Evolutionary conservation across 352 stramenopile species (phyloP).

Genomic region (Thalassiosira pacifica): DNA sequence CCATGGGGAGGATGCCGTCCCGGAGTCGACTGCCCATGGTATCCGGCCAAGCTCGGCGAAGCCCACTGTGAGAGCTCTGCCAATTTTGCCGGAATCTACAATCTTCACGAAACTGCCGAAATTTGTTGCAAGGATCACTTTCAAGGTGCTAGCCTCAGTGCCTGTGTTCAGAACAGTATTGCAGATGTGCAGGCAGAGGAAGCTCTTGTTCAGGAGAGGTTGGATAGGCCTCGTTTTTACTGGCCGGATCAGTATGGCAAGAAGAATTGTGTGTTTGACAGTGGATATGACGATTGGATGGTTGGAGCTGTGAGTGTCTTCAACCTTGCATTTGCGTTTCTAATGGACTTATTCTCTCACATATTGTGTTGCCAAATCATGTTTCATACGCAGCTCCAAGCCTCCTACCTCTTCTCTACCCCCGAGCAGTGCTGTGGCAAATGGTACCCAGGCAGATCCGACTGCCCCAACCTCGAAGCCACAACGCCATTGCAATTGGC

Average conservation of each 20-base stretch:
- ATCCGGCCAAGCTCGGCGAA: constrained; percentile 5
- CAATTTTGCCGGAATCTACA: constrained; percentile 29
- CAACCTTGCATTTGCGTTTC: constrained; percentile 1
- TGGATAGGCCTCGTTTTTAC: constrained; percentile 4
- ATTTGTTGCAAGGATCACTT: constrained; percentile 38
- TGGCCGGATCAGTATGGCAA: constrained; percentile 31
- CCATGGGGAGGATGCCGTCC: constrained; percentile 24
- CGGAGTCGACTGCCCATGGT: constrained; percentile 34
- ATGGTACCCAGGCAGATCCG: constrained; percentile 21
- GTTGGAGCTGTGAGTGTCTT: constrained; percentile 4
- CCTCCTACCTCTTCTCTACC: constrained; percentile 30
- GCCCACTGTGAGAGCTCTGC: constrained; percentile 26
- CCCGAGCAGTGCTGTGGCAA: neutral
- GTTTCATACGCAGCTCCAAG: constrained; percentile 3
- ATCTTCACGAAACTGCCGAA: constrained; percentile 28
- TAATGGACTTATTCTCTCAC: constrained; percentile 5
- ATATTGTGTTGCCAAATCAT: neutral
- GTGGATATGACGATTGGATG: constrained; percentile 42
- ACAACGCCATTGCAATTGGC: constrained; percentile 24
- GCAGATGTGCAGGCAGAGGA: constrained; percentile 7
- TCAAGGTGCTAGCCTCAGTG: neutral
- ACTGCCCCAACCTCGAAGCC: constrained; percentile 12
- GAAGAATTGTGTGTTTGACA: constrained; percentile 37
- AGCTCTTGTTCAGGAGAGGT: neutral
- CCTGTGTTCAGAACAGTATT: constrained; percentile 25